phyloP scores from a whole-genome alignment of 2,329 filamentous ascomycete genomes.

The Phaeosphaeria sp. region DNA sequence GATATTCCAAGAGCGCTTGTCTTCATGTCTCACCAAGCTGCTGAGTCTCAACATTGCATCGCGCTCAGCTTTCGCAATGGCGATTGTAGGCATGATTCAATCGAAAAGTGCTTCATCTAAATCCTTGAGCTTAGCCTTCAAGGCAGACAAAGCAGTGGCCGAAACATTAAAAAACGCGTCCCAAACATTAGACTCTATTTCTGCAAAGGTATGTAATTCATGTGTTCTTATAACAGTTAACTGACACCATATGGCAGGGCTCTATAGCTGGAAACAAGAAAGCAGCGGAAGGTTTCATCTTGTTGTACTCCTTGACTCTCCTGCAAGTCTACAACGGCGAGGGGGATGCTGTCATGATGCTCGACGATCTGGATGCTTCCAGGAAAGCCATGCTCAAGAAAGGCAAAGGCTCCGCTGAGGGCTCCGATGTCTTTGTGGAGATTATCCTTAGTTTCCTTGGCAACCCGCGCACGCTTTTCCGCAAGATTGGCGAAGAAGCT shows the following conservation, averaged over 20 bases:
- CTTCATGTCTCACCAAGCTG: slow-evolving; percentile 61
- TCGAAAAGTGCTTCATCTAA: slow-evolving; percentile 36
- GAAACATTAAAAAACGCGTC: slow-evolving; percentile 46
- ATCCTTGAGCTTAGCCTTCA: slow-evolving; percentile 54
- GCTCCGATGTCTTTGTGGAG: slow-evolving; percentile 69
- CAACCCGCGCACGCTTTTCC: slow-evolving; percentile 82
- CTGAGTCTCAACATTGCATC: slow-evolving; percentile 41
- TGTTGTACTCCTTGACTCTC: slow-evolving; percentile 84
- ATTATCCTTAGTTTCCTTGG: slow-evolving; percentile 90
- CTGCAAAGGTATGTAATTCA: slow-evolving; percentile 24
- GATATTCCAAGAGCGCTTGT: slow-evolving; percentile 62
- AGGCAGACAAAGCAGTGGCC: slow-evolving; percentile 54
- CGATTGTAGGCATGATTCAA: slow-evolving; percentile 39
- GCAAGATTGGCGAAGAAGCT: slow-evolving; percentile 85
- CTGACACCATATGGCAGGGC: slow-evolving; percentile 25
- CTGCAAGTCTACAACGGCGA: slow-evolving; percentile 92
- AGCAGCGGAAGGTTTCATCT: slow-evolving; percentile 69
- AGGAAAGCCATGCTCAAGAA: slow-evolving; percentile 66
- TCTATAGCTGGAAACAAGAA: slow-evolving; percentile 38
- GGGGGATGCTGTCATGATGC: slow-evolving; percentile 79
- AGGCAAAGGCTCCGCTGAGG: slow-evolving; percentile 25
- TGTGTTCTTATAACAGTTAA: not conserved
- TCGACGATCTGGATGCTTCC: slow-evolving; percentile 82
- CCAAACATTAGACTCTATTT: slow-evolving; percentile 37
- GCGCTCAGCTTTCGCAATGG: slow-evolving; percentile 34